phyloP scores from a whole-genome alignment of 176 grass and related monocot species.

The Aegilops tauschii region DNA sequence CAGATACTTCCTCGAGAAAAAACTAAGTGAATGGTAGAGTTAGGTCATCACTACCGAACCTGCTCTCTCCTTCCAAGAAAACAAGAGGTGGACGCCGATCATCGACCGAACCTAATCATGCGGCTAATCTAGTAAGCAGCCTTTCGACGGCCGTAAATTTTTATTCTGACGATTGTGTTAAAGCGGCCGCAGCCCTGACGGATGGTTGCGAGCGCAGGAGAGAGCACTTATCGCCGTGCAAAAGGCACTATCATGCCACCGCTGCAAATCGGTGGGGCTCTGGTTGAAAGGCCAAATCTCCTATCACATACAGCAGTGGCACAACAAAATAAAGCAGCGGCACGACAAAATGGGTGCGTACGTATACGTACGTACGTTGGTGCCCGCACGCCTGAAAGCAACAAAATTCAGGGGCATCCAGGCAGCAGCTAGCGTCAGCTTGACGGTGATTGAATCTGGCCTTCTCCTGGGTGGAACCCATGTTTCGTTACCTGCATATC shows the following conservation, averaged over 20 bases:
- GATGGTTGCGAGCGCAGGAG: conserved; percentile 27
- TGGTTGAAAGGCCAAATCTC: conserved; percentile 33
- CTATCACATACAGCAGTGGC: conserved; percentile 16
- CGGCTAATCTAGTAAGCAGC: not conserved
- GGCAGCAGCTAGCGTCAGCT: not conserved
- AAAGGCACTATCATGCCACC: conserved; percentile 10
- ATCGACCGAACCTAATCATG: conserved; percentile 33
- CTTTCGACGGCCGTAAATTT: conserved; percentile 22
- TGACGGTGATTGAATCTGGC: conserved; percentile 21
- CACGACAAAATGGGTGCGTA: not conserved
- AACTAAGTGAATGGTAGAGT: not conserved
- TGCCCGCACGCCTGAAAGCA: not conserved
- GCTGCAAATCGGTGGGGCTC: not conserved
- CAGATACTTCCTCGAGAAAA: not conserved
- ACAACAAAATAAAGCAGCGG: not conserved
- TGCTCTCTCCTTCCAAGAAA: not conserved
- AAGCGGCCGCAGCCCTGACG: conserved; percentile 14
- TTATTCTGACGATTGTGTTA: not conserved
- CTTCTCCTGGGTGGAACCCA: not conserved
- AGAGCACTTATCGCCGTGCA: conserved; percentile 43
- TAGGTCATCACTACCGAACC: conserved; percentile 37
- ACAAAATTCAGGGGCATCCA: not conserved
- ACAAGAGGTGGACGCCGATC: not conserved
- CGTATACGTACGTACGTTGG: not conserved
- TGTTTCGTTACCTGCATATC: not conserved